Conservation (phyloP, 768 basidiomycete genomes). For the Lyophyllum shimeji region DNA sequence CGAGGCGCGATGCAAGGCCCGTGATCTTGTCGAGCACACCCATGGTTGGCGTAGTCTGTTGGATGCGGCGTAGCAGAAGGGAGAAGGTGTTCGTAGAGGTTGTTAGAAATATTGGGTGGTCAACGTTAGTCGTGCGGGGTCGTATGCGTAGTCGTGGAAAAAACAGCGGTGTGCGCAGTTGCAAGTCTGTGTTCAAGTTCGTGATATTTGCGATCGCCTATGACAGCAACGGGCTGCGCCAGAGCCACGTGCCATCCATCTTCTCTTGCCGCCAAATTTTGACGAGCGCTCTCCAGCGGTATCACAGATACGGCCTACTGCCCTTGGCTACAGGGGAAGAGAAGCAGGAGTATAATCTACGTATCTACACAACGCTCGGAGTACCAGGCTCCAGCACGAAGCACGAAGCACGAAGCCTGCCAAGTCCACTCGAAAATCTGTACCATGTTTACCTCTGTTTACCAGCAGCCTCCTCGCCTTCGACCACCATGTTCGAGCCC, state of each 20-base stretch:
- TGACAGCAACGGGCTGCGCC: conserved; percentile 4
- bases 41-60: conserved; percentile 36
- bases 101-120: not conserved
- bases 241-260: conserved; percentile 6
- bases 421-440: not conserved
- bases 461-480: not conserved
- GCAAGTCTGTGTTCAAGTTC: conserved; percentile 4
- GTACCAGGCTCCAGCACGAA: not conserved
- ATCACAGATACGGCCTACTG: not conserved
- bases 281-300: too few relatives aligned
- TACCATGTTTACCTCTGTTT: not conserved
- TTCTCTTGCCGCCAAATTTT: too few relatives aligned
- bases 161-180: not conserved
- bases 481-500: conserved; percentile 70
- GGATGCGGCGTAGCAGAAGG: too few relatives aligned
- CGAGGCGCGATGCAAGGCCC: conserved; percentile 44
- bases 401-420: too few relatives aligned
- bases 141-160: not conserved
- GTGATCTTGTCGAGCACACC: conserved; percentile 57
- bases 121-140: not conserved
- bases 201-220: not conserved
- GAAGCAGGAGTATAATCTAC: too few relatives aligned
- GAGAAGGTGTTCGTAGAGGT: not conserved
- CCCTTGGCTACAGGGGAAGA: too few relatives aligned
- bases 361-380: not conserved